These are phyloP conservation scores for Starmera stellimalicola DNA, from an alignment of 1,139 yeast genomes.

Conservation along the genomic window DNA sequence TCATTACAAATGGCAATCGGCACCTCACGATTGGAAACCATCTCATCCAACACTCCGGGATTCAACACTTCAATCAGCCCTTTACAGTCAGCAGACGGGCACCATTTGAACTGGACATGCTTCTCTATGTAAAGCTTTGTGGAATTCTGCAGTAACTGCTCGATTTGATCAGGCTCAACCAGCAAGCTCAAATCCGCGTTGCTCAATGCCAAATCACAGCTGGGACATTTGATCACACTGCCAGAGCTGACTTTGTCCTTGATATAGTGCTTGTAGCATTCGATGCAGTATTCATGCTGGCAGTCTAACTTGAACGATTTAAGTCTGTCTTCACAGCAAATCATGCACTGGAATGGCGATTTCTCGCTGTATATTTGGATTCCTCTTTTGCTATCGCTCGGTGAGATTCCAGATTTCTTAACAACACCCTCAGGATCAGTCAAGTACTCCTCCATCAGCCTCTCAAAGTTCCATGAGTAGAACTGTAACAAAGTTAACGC, in stretches of 20 bases:
- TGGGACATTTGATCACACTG: constrained; percentile 59
- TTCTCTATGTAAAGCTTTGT: constrained; percentile 46
- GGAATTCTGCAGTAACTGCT: constrained; percentile 24
- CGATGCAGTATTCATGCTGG: constrained; percentile 57
- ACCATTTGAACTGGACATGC: constrained; percentile 49
- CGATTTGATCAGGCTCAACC: constrained; percentile 22
- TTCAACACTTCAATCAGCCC: constrained; percentile 44
- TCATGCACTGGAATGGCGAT: constrained; percentile 40
- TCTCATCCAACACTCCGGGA: constrained; percentile 19
- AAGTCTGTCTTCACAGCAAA: constrained; percentile 57
- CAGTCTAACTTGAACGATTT: constrained; percentile 52
- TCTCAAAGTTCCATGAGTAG: constrained; percentile 69
- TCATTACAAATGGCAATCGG: constrained; percentile 65
- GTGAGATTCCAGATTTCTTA: constrained; percentile 38
- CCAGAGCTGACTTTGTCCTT: constrained; percentile 42
- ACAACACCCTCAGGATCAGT: constrained; percentile 39
- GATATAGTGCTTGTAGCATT: constrained; percentile 59
- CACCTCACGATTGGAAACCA: constrained; percentile 29
- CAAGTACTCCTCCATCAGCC: constrained; percentile 58
- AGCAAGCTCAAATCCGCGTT: constrained; percentile 25
- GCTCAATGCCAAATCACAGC: constrained; percentile 27
- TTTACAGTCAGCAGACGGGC: constrained; percentile 83
- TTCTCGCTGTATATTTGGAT: constrained; percentile 13
- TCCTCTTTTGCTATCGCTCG: constrained; percentile 7
- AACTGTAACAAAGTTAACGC: constrained; percentile 47